A percentile compares a stretch with the other conserved stretches of the same genome.
Evolutionary conservation across 2,329 filamentous ascomycete species (phyloP).

Genomic region (Samsoniella hepiali): DNA sequence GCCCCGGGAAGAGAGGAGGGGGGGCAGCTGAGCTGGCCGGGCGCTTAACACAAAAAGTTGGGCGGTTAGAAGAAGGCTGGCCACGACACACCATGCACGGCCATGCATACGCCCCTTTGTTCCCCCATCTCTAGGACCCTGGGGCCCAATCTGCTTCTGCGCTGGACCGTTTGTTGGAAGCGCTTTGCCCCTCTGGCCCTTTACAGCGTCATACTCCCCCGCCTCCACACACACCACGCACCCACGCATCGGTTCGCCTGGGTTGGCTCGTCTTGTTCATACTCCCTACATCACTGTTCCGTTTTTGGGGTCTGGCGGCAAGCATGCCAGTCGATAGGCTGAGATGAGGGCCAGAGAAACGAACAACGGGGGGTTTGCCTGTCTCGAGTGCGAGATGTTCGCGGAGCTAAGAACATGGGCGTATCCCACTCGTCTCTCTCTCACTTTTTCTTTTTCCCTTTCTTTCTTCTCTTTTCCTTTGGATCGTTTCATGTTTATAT

Average conservation of each 20-base stretch:
- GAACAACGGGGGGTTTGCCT: neutral
- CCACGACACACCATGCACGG: neutral
- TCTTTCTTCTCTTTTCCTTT: slow-evolving; percentile 1
- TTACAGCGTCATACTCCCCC: neutral
- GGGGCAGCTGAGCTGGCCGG: neutral
- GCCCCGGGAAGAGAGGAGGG: too few relatives aligned
- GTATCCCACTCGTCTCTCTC: neutral
- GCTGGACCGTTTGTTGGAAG: neutral
- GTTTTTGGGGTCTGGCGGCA: slow-evolving; percentile 5
- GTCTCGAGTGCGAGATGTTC: neutral
- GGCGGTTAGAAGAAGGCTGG: neutral
- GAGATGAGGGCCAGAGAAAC: neutral
- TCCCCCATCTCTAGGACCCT: too few relatives aligned
- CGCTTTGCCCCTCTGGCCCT: neutral
- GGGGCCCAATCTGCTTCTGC: neutral
- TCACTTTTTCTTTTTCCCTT: neutral
- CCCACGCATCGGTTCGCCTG: too few relatives aligned
- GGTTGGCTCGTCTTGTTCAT: neutral
- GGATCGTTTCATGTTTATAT: slow-evolving; percentile 20
- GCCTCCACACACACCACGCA: neutral
- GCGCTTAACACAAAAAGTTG: neutral
- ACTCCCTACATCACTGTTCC: neutral
- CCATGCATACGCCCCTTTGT: neutral
- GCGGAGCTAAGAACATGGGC: neutral
- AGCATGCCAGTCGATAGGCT: slow-evolving; percentile 16